phyloP scores from a whole-genome alignment of 495 filamentous ascomycete genomes.

The Podospora australis region DNA sequence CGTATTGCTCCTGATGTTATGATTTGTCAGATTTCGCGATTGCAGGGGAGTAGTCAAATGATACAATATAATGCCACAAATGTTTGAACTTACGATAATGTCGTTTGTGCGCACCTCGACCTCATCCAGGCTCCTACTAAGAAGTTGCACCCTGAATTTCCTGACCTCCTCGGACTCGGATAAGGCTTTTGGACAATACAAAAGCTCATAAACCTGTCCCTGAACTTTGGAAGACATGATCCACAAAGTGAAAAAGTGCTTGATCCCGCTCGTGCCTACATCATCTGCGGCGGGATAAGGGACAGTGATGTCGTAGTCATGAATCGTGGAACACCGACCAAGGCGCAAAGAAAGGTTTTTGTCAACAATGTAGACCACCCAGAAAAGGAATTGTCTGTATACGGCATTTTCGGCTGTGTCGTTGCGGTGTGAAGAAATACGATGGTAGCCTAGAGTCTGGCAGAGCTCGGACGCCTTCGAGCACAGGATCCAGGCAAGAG shows the following conservation, averaged over 20 bases:
- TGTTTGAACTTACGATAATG: background rate
- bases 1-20: background rate
- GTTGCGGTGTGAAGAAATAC: constrained; percentile 45
- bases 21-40: background rate
- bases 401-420: constrained; percentile 29
- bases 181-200: constrained; percentile 15
- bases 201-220: constrained; percentile 15
- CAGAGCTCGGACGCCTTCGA: constrained; percentile 53
- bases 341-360: constrained; percentile 54
- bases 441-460: constrained; percentile 57
- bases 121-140: background rate
- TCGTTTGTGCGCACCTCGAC: background rate
- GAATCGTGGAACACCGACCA: constrained; percentile 52
- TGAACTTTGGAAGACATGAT: constrained; percentile 9
- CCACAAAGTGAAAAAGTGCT: constrained; percentile 10
- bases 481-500: constrained; percentile 53
- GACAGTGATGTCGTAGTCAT: constrained; percentile 54
- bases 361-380: constrained; percentile 53
- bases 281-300: constrained; percentile 2
- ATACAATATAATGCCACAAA: too few species aligned
- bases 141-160: background rate
- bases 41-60: background rate
- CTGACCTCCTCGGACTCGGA: constrained; percentile 4
- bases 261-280: background rate
- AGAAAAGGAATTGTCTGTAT: constrained; percentile 47